Base-by-base conservation (phyloP, 441 rosid species). In the Erysimum pusillum region DNA sequence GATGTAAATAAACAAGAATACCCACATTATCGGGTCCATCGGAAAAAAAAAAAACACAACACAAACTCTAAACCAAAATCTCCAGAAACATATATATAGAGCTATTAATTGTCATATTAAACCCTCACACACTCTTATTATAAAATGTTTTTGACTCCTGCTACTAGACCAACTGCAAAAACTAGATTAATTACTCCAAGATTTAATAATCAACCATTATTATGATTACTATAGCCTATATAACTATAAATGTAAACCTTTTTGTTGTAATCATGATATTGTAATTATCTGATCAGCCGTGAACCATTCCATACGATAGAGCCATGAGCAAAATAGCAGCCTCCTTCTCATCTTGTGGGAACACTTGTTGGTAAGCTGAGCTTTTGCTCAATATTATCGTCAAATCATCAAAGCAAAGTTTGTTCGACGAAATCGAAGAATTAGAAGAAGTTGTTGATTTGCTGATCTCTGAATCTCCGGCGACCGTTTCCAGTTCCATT, bases 281-380 rank as follows among this genome's bases (percentile, higher is more conserved):
- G 62, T 77, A 63, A 54, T 68, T 32, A 57, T 70, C 36, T 75
- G 64, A 75, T 87, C 85, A 88, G 63, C 93, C 86, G 20, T 83
- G 92, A 74, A 92, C 95, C 46, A 94, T 83, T 25, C 97, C 98
- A 54, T 88, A 87, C 8, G 98, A 94, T 51, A 94, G 74, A 78
- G 97, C 94, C 98, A 94, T 94, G 52, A 94, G 89, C 45, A 94
- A 86, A 71, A 94, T 85, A 13, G 98, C 98, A 18, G 95, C 98
- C 83, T 94, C 97, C 82, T 88, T 92, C 82, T 94, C 98, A 44
- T 92, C 97, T 80, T 89, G 98, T 71, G 97, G 98, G 79, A 92
- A 94, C 76, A 89, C 87, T 79, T 79, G 80, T 70, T 91, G 92
- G 74, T 80, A 87, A 52, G 92, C 84, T 13, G 90, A 83, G 67